Conservation (phyloP, 2,329 filamentous ascomycete genomes). For the Claviceps capensis region DNA sequence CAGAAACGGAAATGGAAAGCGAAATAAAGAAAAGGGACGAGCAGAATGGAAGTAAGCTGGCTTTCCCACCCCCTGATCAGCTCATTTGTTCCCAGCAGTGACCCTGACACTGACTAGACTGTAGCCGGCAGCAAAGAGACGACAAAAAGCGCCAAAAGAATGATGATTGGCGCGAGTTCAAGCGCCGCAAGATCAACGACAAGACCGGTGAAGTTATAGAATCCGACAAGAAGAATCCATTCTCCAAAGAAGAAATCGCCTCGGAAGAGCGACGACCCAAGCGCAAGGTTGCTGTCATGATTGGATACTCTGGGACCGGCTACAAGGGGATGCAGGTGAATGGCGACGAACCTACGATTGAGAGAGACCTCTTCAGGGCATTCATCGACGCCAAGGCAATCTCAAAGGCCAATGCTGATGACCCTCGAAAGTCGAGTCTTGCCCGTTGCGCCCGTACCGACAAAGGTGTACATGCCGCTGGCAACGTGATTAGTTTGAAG, state of each 20-base stretch:
- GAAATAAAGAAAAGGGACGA: constrained; percentile 16
- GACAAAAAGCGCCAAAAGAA: constrained; percentile 26
- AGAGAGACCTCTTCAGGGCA: constrained; percentile 85
- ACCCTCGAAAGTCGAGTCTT: constrained; percentile 90
- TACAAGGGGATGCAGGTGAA: constrained; percentile 97
- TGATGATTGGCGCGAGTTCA: constrained; percentile 26
- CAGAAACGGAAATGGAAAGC: constrained; percentile 1
- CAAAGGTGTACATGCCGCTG: constrained; percentile 92
- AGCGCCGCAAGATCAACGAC: constrained; percentile 27
- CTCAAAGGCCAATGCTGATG: constrained; percentile 90
- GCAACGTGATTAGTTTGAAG: constrained; percentile 90
- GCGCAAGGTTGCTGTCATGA: constrained; percentile 88
- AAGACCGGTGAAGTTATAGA: constrained; percentile 18
- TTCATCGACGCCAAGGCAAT: constrained; percentile 87
- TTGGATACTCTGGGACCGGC: constrained; percentile 90
- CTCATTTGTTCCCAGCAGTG: neutral
- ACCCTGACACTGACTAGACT: constrained; percentile 18
- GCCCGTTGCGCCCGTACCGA: constrained; percentile 91
- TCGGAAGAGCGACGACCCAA: constrained; percentile 80
- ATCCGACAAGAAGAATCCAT: constrained; percentile 29
- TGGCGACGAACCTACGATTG: constrained; percentile 75
- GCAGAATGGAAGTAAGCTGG: constrained; percentile 9
- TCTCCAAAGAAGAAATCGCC: constrained; percentile 68
- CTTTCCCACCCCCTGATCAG: no score
- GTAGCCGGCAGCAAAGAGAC: constrained; percentile 19